Conservation (phyloP, 768 basidiomycete genomes). For the Boletus rubroflammeus region DNA sequence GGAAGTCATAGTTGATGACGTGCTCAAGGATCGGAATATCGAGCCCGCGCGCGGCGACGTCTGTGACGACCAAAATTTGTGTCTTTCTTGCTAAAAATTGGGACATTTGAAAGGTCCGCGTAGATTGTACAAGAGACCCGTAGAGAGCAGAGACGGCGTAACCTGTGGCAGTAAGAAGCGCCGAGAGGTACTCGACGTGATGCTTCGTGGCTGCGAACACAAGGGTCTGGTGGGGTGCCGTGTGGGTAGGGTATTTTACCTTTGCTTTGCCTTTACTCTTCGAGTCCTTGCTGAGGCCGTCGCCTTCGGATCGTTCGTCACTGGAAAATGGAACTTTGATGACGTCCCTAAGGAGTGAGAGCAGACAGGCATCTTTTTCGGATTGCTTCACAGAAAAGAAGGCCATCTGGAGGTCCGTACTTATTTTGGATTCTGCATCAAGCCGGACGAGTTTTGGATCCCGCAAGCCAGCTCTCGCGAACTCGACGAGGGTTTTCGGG, state of each 20-base stretch:
- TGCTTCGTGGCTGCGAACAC: conserved; percentile 97
- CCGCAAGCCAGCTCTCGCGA: conserved; percentile 94
- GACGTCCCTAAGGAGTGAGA: conserved; percentile 80
- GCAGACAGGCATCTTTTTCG: conserved; percentile 91
- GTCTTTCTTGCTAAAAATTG: conserved; percentile 79
- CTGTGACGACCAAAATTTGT: conserved; percentile 90
- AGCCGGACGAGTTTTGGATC: conserved; percentile 95
- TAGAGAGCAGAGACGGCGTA: conserved; percentile 94
- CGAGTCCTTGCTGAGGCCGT: conserved; percentile 32
- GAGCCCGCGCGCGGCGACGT: conserved; percentile 96
- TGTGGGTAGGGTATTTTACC: conserved; percentile 43
- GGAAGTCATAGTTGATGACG: conserved; percentile 98
- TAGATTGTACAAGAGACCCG: conserved; percentile 89
- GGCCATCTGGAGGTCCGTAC: conserved; percentile 87
- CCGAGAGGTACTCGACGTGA: conserved; percentile 91
- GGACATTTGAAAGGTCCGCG: conserved; percentile 87
- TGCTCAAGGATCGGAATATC: conserved; percentile 96
- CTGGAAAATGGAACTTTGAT: conserved; percentile 71
- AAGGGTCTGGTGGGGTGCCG: conserved; percentile 85
- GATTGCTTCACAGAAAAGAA: conserved; percentile 90
- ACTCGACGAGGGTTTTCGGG: conserved; percentile 93
- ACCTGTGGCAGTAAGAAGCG: conserved; percentile 72
- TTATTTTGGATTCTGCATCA: conserved; percentile 95
- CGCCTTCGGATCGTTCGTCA: conserved; percentile 19
- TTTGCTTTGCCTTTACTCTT: conserved; percentile 52